Evolutionary conservation across 805 yeast species (phyloP), one percentile per base, ranked within the genome.

Genomic region (Kuraishia ogatae): DNA sequence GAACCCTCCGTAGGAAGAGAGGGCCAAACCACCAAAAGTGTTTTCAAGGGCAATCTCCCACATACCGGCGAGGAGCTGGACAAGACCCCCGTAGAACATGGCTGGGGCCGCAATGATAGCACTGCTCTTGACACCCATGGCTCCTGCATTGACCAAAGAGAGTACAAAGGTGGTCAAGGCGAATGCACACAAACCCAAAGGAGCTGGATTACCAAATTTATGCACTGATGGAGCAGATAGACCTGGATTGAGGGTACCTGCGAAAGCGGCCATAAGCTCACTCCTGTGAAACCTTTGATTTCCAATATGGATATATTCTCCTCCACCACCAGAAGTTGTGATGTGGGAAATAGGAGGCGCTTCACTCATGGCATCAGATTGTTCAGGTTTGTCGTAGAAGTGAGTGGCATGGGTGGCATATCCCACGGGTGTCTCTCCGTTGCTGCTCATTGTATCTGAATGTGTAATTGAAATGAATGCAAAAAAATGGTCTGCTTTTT

Each of bases 231-330:
- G 78, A 19, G 79, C 76, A 26, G 80, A 68, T 54, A 74, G 50
- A 74, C 89, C 93, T 24, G 94, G 89, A 61, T 84, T 84, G 65
- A 87, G 72, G 22, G 86, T 77, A 84, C 97, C 97, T 68, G 96
- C 97, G 59, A 87, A 87, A 1, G 93, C 93, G 21, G 69, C 69
- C 53, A 74, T 71, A 55, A 87, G 73, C 53, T 87, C 92, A 53
- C 75, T 67, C 61, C 77, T 80, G 54, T 81, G 74, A 58, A 85
- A 89, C 67, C 80, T 84, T 58, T 85, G 83, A 61, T 82, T 77
- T 2, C 96, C 97, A 59, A 89, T 80, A 58, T 74, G 81, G 56
- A 89, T 75, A 65, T 81, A 84, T 50, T 85, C 86, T 48, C 82
- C 83, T 61, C 83, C 85, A 2, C 66, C 71, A 20, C 51, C 51